Base-by-base conservation (phyloP, 306 rosid species). In the Oxytropis ochrocephala region DNA sequence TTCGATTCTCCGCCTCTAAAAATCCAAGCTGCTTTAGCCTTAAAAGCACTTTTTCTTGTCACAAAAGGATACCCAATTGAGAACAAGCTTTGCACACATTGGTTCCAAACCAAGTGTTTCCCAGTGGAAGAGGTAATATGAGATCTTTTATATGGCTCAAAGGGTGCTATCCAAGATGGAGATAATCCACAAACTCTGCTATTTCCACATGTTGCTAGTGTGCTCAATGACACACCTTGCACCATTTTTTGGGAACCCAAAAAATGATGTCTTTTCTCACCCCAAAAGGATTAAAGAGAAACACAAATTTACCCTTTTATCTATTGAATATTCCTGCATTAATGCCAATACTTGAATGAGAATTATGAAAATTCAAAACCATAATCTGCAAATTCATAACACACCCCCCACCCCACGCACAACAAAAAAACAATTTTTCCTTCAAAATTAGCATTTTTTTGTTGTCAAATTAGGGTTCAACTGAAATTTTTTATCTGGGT, bases 21-120 rank as follows among this genome's bases (percentile, higher is more conserved):
- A 66, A 82, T 82, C 98, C 98, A 90, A 17, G 88, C 96, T 42
- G 94, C 98, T 63, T 84, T 64, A 52, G 76, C 84, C 85, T 75
- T 82, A 39, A 75, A 64, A 67, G 36, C 75, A 49, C 84, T 70
- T 24, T 52, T 76, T 68, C 82, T 86, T 46, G 54, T 76, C 70
- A 74, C 68, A 66, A 30, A 35, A 35, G 8, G 8, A 3, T 35
- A 35, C 39, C 39, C 39, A 35, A 35, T 6, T 68, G 62, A 52
- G 32, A 78, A 54, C 72, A 78, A 66, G 17, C 76, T 74, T 14
- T 46, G 77, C 47, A 66, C 43, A 60, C 69, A 64, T 29, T 74
- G 82, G 66, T 78, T 81, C 89, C 86, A 77, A 56, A 77, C 11
- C 3, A 19, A 3, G 33, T 61, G 74, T 79, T 54, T 52, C 16